Conservation (phyloP, 768 basidiomycete genomes). For the Rhodotorula taiwanensis region DNA sequence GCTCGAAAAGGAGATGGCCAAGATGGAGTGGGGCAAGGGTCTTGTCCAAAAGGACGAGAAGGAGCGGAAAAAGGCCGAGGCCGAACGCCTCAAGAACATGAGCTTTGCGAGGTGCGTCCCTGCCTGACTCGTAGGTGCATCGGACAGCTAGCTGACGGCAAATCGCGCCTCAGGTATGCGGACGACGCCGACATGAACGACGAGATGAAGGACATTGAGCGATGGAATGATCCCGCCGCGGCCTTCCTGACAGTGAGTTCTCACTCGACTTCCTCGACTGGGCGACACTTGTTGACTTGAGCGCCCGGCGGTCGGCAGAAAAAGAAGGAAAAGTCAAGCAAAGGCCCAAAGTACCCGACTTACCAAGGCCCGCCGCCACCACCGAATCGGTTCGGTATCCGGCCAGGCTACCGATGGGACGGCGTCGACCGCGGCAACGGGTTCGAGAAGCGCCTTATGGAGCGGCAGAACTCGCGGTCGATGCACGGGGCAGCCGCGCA, state of each 20-base stretch:
- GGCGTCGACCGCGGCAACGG: slow-evolving; percentile 93
- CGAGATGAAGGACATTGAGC: slow-evolving; percentile 66
- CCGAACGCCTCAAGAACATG: slow-evolving; percentile 60
- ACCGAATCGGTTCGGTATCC: slow-evolving; percentile 91
- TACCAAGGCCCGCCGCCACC: slow-evolving; percentile 81
- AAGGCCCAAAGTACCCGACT: slow-evolving; percentile 69
- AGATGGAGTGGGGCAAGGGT: slow-evolving; percentile 98
- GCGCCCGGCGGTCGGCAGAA: slow-evolving; percentile 13
- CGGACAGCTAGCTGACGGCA: neutral
- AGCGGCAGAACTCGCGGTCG: slow-evolving; percentile 67
- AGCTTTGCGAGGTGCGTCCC: slow-evolving; percentile 59
- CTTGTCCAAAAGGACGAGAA: slow-evolving; percentile 76
- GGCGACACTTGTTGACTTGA: neutral
- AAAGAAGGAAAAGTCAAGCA: slow-evolving; percentile 59
- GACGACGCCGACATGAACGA: slow-evolving; percentile 83
- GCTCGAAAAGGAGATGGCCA: slow-evolving; percentile 77
- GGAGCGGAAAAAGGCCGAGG: slow-evolving; percentile 59
- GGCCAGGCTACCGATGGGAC: slow-evolving; percentile 95
- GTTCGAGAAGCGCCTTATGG: slow-evolving; percentile 88
- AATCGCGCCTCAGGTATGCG: slow-evolving; percentile 47
- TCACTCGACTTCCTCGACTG: neutral
- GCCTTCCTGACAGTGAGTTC: slow-evolving; percentile 71
- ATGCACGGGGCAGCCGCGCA: slow-evolving; percentile 67
- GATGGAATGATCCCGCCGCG: slow-evolving; percentile 98
- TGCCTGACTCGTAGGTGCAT: too few species aligned